phyloP scores from a whole-genome alignment of 83 land plant species.

The Picea abies region DNA sequence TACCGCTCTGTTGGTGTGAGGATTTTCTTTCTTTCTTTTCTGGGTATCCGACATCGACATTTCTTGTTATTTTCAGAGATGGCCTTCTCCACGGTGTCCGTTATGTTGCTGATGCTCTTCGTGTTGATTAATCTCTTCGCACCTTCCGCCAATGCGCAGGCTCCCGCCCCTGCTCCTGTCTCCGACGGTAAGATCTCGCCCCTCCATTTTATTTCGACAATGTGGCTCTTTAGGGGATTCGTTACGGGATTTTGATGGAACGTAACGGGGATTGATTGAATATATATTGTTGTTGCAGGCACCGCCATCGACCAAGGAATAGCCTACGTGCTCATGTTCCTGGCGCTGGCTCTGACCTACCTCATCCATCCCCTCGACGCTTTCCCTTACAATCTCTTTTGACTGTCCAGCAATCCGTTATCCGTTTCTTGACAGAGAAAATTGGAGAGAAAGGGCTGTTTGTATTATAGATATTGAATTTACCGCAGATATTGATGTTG shows the following conservation, averaged over 20 bases:
- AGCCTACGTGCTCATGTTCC: conserved; percentile 61
- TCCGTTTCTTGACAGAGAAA: no score
- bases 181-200: neutral
- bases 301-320: conserved; percentile 61
- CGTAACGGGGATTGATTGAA: neutral
- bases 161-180: conserved; percentile 16
- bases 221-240: neutral
- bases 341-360: conserved; percentile 70
- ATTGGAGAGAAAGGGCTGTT: no score
- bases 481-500: no score
- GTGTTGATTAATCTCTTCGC: neutral
- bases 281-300: conserved; percentile 27
- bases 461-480: no score
- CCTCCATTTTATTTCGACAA: neutral
- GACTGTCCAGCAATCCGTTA: conserved; percentile 21
- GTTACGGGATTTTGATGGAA: neutral
- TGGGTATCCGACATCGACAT: neutral
- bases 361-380: conserved; percentile 70
- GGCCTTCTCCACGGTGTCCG: neutral
- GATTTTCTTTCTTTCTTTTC: neutral
- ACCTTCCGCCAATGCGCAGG: neutral
- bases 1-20: neutral
- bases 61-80: neutral
- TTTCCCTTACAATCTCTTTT: conserved; percentile 50
- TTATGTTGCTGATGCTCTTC: neutral